Evolutionary conservation across 441 rosid genomes (phyloP), one percentile per base, ranked within the genome.

Genomic region (Theobroma grandiflorum): DNA sequence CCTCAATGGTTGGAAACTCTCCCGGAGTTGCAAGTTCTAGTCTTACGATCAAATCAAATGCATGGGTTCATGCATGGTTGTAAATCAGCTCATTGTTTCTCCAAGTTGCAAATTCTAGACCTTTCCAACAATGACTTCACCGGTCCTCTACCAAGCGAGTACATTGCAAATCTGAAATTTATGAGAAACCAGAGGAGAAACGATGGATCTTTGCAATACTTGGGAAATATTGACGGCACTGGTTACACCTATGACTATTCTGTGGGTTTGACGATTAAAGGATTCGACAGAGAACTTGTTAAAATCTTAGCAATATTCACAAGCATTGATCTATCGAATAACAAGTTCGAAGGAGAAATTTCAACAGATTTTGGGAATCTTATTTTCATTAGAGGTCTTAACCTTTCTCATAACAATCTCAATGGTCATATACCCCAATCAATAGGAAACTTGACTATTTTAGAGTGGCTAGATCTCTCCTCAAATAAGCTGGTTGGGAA

Each of bases 391-490:
- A 2, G n/a, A 7, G 55, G 67, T 18, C 84, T 85, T 3, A 85
- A 83, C 55, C 35, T 85, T 26, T 85, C 88, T 11, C 82, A 43
- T 12, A 85, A 78, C 16, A 61, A 26, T 18, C 50, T 80, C 1
- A 20, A 18, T 3, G 85, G 85, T 3, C 47, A 8, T 6, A 82
- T 85, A 10, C 82, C 84, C 8, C 40, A 74, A 16, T 85, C 77
- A 16, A 14, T 83, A 1, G 79, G 74, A 12, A 83, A 79, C 38
- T 26, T 85, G 52, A 37, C 16, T 42, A 14, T 3, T 53, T 62
- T 72, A 8, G 20, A 45, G 14, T 40, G 42, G 42, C 42, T 40
- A 40, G 42, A 40, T 6, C 42, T 40, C 42, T 40, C 42, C 5
- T 40, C 68, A 43, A 37, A 0, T 9, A 42, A 33, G 69, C 77